Base-by-base conservation (phyloP, 768 basidiomycete species). In the Leccinum incarnatum region DNA sequence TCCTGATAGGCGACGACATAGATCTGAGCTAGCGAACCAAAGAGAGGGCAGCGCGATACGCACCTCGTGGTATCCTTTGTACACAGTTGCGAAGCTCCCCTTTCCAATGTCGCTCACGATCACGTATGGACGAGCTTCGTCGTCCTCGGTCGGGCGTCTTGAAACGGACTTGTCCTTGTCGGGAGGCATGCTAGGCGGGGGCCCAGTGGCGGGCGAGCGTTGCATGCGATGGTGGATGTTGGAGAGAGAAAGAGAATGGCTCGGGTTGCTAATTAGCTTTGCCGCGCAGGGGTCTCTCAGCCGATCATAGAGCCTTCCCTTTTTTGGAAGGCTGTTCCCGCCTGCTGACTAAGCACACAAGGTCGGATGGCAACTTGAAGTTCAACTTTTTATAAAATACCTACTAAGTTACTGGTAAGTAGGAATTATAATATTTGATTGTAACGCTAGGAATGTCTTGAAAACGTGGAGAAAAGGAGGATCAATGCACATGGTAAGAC, bases 11-110 rank as follows among this genome's bases (percentile, higher is more conserved):
- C 51, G 56, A 49, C 57, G 25, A 45, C 27, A 15, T n/a, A 40
- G 11, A 21, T 53, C 23, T 59, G 49, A 54, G 36, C 25, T 2
- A 27, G 42, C 2, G 42, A 42, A 12, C 11, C 9, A 12, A 54
- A 23, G 14, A 40, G 21, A 27, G 15, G 32, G 25, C 15, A 19
- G 32, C 3, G 45, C 7, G n/a, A 25, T 32, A 75, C 88, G 58
- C 64, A 92, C 95, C 75, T 88, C 86, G 72, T 95, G 89, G 76
- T 93, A 93, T 53, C 93, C 95, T 65, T 93, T 92, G 74, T 93
- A 95, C 42, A 99, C 96, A 0, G 90, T 96, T 15, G 96, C 96
- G 74, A 98, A 98, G 72, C 91, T 94, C 17, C 96, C 96, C 72
- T 90, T 91, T 36, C 91, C 91, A 55, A 94, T 86, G 66, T 90